Evolutionary conservation across 2,329 filamentous ascomycete genomes (phyloP), one percentile per base, ranked within the genome.

Genomic region (Drechmeria coniospora): DNA sequence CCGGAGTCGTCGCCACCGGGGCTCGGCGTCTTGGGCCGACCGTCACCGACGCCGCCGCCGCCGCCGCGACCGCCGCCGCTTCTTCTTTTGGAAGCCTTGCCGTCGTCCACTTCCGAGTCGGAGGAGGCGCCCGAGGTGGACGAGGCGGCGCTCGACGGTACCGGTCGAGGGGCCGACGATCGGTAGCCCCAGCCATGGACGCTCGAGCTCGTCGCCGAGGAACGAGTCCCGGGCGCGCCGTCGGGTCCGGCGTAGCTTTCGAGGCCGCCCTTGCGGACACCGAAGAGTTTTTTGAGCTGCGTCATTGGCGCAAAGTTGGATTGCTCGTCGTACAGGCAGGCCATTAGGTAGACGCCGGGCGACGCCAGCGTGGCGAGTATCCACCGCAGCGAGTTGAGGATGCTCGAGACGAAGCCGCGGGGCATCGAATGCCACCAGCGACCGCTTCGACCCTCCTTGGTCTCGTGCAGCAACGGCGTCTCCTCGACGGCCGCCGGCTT

Each of bases 321-420:
- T 32, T 79, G 59, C 25, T 83, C 74, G 45, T 92, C 76, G 56
- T 80, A 87, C 42, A 95, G 78, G 47, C 70, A 84, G 38, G 80
- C 77, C 34, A 86, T 71, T 31, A 93, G 55, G 53, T 87, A 94
- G 27, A 84, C 68, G 12, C 77, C 80, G 1, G 87, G 87, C 14
- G 79, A 74, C 15, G 79, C 69, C 34, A 95, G 57, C 10, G 81
- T 80, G 27, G 79, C 77, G 30, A 93, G 55, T 25, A 94, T 63
- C 57, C 81, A 80, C 39, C 75, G 74, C 41, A 92, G 63, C 5
- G 81, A 79, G 40, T 78, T 74, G 34, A 87, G 65, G 32, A 94
- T 59, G 33, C 74, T 72, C 32, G 69, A 68, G 23, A 74, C 74
- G 33, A 94, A 65, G 41, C 74, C 72, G 50, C 74, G 68, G 12